Evolutionary conservation across 1,284 basidiomycete species (phyloP), one percentile per base, ranked within the genome.

Genomic region (Mrakiaceae sp.): DNA sequence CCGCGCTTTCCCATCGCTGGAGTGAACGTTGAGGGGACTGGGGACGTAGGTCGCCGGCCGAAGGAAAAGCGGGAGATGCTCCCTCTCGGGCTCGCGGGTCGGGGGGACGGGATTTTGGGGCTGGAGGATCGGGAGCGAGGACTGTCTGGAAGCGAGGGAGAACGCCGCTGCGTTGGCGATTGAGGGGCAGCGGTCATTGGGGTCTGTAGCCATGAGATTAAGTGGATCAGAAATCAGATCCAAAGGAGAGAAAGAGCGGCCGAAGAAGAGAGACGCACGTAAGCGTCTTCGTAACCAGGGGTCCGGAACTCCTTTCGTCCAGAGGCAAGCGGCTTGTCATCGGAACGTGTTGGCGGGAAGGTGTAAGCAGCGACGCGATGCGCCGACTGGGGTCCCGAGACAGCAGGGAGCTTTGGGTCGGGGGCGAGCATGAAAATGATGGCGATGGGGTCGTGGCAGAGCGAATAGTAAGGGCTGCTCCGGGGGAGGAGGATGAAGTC

Each of bases 401-500:
- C 64, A 10, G 58, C 16, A 4, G 58, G 58, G 2, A 70, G 40
- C 50, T 64, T 54, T 6, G 64, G 40, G 40, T 68, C 69, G 11
- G 64, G 5, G 68, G 72, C n/a, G 69, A 77, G 63, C 52, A 75
- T 76, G 64, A 81, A 73, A 66, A 82, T 70, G 52, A 95, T 84
- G 2, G 84, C 80, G 55, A 81, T 78, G 0, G 90, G 86, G 72
- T 94, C 89, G 73, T 81, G 85, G 9, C 80, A 76, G 9, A 85
- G 82, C 53, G 79, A 77, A 72, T 86, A 87, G 74, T 91, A 87
- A 0, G 90, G 90, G 67, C 75, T 87, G 43, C 79, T 77, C 58
- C 82, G 80, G 0, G 92, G 88, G 14, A 91, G 73, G 27, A 93
- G 79, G 10, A 89, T 73, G 72, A 88, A 92, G 71, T 95, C 91